Evolutionary conservation across 495 filamentous ascomycete species (phyloP), one percentile per base, ranked within the genome.

Genomic region (Aspergillus incahuasiensis): DNA sequence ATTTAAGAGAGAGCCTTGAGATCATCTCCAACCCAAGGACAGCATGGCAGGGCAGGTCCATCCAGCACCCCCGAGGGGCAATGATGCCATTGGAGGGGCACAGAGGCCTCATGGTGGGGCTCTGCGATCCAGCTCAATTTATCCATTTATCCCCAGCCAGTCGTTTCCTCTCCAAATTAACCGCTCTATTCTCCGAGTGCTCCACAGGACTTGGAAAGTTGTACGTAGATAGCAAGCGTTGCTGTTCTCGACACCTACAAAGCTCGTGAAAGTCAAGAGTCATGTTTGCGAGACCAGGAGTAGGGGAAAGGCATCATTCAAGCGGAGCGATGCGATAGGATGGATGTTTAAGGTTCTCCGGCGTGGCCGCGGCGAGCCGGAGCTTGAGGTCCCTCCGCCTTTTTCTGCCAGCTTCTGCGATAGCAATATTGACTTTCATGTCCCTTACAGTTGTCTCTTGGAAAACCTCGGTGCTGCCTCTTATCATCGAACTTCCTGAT

Each of bases 1-100:
- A 38, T 50, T 50, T 50, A 39, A 48, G 32, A 19, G 25, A 24
- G 40, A 49, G 5, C 35, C 22, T 43, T 46, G 35, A 39, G 24
- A 52, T 16, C 20, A 48, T 16, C 32, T 35, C 15, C 19, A 22
- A 44, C 24, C 30, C 21, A 45, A 22, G 19, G 38, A 42, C 42
- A 44, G 48, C 39, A 57, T 30, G 59, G 56, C 55, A 64, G 64
- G 52, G 72, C 67, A 75, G 72, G 72, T 75, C 72, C 72, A 73
- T 66, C 63, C 63, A 59, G 57, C 38, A 52, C 25, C 49, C 32
- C 43, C 43, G 63, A 63, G 64, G 64, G 64, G 64, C 61, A 39
- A 42, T 58, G 47, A 56, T 47, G 35, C 28, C 48, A 39, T 50
- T 35, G 34, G 48, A 39, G 48, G 48, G 34, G 32, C 48, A 38